Evolutionary conservation across 176 grass and related monocot genomes (phyloP).

Genomic region (Bolboschoenus planiculmis): DNA sequence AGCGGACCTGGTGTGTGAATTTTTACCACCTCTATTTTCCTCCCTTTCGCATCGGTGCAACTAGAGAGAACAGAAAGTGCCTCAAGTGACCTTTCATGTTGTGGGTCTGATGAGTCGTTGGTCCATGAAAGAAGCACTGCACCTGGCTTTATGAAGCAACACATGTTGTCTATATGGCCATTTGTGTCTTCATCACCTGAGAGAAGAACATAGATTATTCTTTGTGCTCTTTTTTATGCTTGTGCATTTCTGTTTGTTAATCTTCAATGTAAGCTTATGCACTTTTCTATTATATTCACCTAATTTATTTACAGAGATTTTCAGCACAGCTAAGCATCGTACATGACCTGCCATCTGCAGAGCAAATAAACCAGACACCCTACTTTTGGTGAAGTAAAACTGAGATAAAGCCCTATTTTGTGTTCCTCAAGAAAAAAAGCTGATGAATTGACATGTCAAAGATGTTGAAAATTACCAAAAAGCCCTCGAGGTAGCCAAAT

Average conservation of each 20-base stretch:
- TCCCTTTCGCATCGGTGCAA: conserved; percentile 43
- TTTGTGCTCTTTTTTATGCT: neutral
- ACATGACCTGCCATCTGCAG: neutral
- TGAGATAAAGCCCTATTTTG: neutral
- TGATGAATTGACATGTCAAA: neutral
- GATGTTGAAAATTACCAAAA: conserved; percentile 43
- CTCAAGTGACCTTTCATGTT: conserved; percentile 69
- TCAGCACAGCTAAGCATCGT: neutral
- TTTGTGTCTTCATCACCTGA: conserved; percentile 89
- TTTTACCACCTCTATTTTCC: conserved; percentile 63
- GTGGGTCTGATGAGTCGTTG: conserved; percentile 55
- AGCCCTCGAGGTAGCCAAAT: conserved; percentile 87
- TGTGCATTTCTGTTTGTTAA: neutral
- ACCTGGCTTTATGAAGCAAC: conserved; percentile 78
- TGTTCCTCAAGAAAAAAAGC: neutral
- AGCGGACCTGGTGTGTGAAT: conserved; percentile 81
- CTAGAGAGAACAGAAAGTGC: conserved; percentile 48
- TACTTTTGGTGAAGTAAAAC: neutral
- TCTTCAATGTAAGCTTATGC: neutral
- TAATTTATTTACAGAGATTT: neutral
- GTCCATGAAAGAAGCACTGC: conserved; percentile 76
- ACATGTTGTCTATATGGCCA: conserved; percentile 81
- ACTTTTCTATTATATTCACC: neutral
- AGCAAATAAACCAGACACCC: neutral
- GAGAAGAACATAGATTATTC: neutral